Evolutionary conservation across 1,139 yeast genomes (phyloP), one percentile per base, ranked within the genome.

Genomic region (Geotrichum aggregatum): DNA sequence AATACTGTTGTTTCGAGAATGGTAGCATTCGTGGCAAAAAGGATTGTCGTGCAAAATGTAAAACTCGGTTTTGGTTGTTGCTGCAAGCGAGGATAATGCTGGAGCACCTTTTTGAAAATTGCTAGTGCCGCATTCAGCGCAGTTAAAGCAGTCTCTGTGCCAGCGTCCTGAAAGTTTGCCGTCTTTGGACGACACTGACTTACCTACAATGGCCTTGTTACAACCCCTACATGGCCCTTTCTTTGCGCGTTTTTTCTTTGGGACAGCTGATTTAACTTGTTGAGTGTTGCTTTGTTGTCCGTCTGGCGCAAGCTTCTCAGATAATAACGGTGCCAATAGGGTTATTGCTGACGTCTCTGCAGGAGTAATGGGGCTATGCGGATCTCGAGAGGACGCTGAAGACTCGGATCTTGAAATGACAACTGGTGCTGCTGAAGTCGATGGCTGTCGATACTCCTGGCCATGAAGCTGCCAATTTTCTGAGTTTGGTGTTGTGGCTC

Each of bases 81-180:
- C 79, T 69, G 43, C n/a, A 11, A 24, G 40, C 34, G 14, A 18
- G 41, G 13, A 5, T 4, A 8, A 2, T 14, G 67, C 69, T 33
- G n/a, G 28, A n/a, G 46, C 42, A 13, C 56, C 57, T 5, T 28
- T 46, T 30, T 50, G 58, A 39, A 58, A 49, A 26, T 61, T 62
- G 30, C 57, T 55, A 1, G 76, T 64, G 4, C 69, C 69, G 71
- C 96, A 88, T 14, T 71, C 66, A 21, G 76, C 69, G 71, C 98
- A 92, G 18, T 74, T 71, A 72, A 92, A 91, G 66, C 98, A 92
- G 14, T 75, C 71, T 48, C 95, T 76, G 66, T 92, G 98, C 98
- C 98, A 91, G 68, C 88, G 94, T 0, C 98, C 98, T 1, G 91
- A 78, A 40, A 92, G 71, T 61, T 85, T 91, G 22, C 85, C 84